Percentiles rank a stretch among this genome's conserved stretches.
Evolutionary conservation across 2,329 filamentous ascomycete genomes (phyloP).

Genomic region (Emmonsiellopsis sp.): DNA sequence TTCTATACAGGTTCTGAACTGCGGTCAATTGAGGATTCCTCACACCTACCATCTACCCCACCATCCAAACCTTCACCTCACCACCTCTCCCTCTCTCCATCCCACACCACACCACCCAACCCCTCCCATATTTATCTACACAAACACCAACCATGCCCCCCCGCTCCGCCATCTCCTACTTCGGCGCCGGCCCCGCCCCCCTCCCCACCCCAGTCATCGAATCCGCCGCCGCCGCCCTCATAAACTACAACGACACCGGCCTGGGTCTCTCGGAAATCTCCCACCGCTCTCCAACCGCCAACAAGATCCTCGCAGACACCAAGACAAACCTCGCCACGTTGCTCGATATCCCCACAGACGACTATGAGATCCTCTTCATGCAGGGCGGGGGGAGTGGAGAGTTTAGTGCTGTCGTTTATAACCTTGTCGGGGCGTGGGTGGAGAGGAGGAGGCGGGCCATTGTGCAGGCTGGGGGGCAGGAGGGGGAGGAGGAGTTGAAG

Average conservation of each 20-base stretch:
- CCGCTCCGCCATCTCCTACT: constrained; percentile 48
- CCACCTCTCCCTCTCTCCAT: no score
- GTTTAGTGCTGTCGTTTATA: constrained; percentile 77
- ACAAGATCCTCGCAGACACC: constrained; percentile 67
- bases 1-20: no score
- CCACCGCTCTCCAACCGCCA: constrained; percentile 72
- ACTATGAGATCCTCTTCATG: constrained; percentile 84
- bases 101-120: background rate
- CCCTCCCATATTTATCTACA: background rate
- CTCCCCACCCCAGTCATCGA: constrained; percentile 76
- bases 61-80: no score
- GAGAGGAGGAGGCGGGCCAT: constrained; percentile 56
- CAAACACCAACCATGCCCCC: constrained; percentile 9
- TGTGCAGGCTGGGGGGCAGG: constrained; percentile 42
- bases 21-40: no score
- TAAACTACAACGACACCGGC: constrained; percentile 74
- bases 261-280: constrained; percentile 84
- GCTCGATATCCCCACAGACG: constrained; percentile 66
- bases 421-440: constrained; percentile 77
- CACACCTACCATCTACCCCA: no score
- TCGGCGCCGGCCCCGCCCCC: constrained; percentile 82
- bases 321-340: constrained; percentile 65
- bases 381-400: constrained; percentile 78
- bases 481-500: constrained; percentile 52
- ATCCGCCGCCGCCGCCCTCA: constrained; percentile 62